Evolutionary conservation across 495 filamentous ascomycete species (phyloP).

Genomic region (Staphylotrichum tortipilum): DNA sequence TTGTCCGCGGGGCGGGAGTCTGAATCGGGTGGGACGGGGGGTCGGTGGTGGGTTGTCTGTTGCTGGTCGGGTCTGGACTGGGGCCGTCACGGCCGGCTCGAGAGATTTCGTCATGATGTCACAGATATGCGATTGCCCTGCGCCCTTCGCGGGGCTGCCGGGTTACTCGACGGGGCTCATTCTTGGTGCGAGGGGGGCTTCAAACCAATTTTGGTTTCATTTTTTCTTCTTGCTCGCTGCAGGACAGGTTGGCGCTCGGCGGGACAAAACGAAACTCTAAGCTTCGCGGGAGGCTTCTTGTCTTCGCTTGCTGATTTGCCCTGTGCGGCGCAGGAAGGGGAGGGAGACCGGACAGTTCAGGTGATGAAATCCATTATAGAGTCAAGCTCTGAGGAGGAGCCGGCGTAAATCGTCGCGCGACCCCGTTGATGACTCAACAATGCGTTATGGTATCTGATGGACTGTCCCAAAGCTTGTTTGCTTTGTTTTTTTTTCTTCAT

Average conservation of each 20-base stretch:
- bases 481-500: constrained; percentile 7
- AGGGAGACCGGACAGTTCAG: constrained; percentile 52
- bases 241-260: constrained; percentile 16
- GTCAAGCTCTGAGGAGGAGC: constrained; percentile 93
- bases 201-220: constrained; percentile 20
- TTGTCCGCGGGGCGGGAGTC: constrained; percentile 22
- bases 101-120: constrained; percentile 75
- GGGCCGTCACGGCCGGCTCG: constrained; percentile 33
- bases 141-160: constrained; percentile 38
- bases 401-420: constrained; percentile 36
- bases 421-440: constrained; percentile 55
- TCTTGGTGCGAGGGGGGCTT: constrained; percentile 92
- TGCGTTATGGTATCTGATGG: constrained; percentile 91
- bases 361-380: constrained; percentile 97
- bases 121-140: constrained; percentile 99
- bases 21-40: too few species aligned
- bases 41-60: constrained; percentile 31
- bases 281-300: constrained; percentile 37
- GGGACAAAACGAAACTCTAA: constrained; percentile 35
- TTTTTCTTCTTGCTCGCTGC: constrained; percentile 18
- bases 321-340: constrained; percentile 20
- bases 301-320: constrained; percentile 21
- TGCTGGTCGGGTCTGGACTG: constrained; percentile 32
- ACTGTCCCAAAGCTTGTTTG: constrained; percentile 42
- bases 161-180: constrained; percentile 99